Evolutionary conservation across 805 yeast genomes (phyloP).

Genomic region (Tetrapisispora arboricola): DNA sequence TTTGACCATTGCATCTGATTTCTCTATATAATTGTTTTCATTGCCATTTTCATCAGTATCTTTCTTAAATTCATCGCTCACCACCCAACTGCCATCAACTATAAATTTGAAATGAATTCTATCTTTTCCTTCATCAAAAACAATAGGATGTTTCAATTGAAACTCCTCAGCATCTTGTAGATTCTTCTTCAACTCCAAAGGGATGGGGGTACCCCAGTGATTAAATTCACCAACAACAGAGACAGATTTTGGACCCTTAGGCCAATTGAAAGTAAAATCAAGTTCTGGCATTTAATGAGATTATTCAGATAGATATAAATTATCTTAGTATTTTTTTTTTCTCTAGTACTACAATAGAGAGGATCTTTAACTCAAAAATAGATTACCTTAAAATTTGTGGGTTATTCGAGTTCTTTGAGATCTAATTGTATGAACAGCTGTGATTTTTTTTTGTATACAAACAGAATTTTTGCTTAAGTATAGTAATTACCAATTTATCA

Average conservation of each 20-base stretch:
- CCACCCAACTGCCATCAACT: conserved; percentile 59
- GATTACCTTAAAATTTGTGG: too few species aligned
- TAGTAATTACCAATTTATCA: too few species aligned
- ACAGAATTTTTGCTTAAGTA: too few species aligned
- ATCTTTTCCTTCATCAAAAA: conserved; percentile 18
- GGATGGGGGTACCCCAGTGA: conserved; percentile 45
- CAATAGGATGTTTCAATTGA: conserved; percentile 39
- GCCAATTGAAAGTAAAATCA: conserved; percentile 27
- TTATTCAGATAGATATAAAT: too few species aligned
- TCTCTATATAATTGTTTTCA: conserved; percentile 29
- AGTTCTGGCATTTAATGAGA: neutral
- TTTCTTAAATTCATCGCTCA: conserved; percentile 31
- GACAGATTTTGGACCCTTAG: conserved; percentile 45
- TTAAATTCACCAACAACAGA: conserved; percentile 62
- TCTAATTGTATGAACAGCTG: too few species aligned
- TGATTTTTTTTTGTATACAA: too few species aligned
- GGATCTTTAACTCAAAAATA: too few species aligned
- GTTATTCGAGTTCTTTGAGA: too few species aligned
- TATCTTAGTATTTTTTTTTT: too few species aligned
- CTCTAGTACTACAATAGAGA: too few species aligned
- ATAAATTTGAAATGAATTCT: conserved; percentile 44
- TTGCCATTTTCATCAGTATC: conserved; percentile 35
- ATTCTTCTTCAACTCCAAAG: conserved; percentile 44
- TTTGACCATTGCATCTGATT: conserved; percentile 5
- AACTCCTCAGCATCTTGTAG: conserved; percentile 38